Percentiles rank a stretch among this genome's conserved stretches.
These are phyloP conservation scores for Blastomyces silverae DNA, from an alignment of 2,329 filamentous ascomycete genomes.

Conservation along the genomic window DNA sequence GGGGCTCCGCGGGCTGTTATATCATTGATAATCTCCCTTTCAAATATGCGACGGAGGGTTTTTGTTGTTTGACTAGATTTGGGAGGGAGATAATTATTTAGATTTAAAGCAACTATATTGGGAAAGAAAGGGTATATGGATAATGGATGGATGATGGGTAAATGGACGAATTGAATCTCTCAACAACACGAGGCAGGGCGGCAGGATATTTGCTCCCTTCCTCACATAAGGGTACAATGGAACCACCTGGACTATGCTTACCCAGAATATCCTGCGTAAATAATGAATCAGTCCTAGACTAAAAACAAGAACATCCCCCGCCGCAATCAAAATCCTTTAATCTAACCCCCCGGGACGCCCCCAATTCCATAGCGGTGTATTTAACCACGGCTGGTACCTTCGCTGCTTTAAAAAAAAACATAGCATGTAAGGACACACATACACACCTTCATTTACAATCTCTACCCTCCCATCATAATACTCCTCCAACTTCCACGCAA, in stretches of 20 bases:
- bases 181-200: not conserved
- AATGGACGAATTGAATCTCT: not conserved
- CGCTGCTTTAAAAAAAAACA: too few relatives aligned
- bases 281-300: constrained; percentile 4
- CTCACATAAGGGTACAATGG: not conserved
- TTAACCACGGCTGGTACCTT: not conserved
- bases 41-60: constrained; percentile 18
- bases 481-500: constrained; percentile 20
- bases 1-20: constrained; percentile 19
- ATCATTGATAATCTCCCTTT: constrained; percentile 15
- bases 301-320: not conserved
- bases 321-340: not conserved
- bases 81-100: not conserved
- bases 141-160: not conserved
- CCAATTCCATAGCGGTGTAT: not conserved
- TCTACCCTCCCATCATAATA: constrained; percentile 23
- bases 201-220: not conserved
- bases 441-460: constrained; percentile 22
- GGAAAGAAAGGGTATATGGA: not conserved
- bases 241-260: constrained; percentile 13
- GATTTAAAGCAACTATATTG: constrained; percentile 3
- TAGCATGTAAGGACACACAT: not conserved
- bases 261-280: constrained; percentile 20
- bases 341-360: not conserved
- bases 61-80: constrained; percentile 20